Conservation (phyloP, 164 flowering plant genomes). For the Sedum album region DNA sequence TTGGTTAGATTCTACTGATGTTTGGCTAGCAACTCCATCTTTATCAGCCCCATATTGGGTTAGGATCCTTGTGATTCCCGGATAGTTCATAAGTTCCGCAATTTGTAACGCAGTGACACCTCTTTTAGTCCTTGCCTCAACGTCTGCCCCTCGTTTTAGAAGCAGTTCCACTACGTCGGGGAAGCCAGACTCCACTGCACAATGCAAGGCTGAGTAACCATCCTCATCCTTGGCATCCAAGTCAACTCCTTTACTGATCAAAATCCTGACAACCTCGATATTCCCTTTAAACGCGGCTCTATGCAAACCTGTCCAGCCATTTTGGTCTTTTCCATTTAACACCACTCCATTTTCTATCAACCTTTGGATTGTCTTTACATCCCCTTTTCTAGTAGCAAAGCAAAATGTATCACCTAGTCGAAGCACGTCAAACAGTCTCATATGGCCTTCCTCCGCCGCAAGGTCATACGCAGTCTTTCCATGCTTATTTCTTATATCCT, state of each 20-base stretch:
- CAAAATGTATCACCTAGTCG: constrained; percentile 50
- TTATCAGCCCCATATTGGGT: constrained; percentile 37
- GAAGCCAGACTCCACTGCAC: constrained; percentile 60
- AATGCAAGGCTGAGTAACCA: constrained; percentile 67
- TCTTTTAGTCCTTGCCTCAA: constrained; percentile 47
- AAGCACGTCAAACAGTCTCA: constrained; percentile 42
- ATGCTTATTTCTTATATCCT: constrained; percentile 35
- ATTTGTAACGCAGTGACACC: constrained; percentile 48
- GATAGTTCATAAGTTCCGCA: constrained; percentile 44
- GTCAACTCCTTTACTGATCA: constrained; percentile 45
- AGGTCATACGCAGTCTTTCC: constrained; percentile 63
- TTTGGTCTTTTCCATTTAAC: constrained; percentile 56
- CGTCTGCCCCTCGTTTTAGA: constrained; percentile 56
- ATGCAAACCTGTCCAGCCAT: constrained; percentile 70
- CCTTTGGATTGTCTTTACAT: constrained; percentile 33
- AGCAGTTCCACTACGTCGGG: constrained; percentile 48
- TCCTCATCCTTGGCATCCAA: constrained; percentile 55
- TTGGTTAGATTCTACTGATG: neutral
- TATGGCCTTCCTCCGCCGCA: constrained; percentile 52
- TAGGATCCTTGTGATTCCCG: constrained; percentile 43
- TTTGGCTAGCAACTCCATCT: constrained; percentile 12
- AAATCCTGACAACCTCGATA: constrained; percentile 25
- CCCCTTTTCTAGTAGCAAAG: constrained; percentile 54
- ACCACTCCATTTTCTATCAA: constrained; percentile 50
- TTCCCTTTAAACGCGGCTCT: constrained; percentile 59